Evolutionary conservation across 768 basidiomycete genomes (phyloP), one percentile per base, ranked within the genome.

Genomic region (Megacollybia marginata): DNA sequence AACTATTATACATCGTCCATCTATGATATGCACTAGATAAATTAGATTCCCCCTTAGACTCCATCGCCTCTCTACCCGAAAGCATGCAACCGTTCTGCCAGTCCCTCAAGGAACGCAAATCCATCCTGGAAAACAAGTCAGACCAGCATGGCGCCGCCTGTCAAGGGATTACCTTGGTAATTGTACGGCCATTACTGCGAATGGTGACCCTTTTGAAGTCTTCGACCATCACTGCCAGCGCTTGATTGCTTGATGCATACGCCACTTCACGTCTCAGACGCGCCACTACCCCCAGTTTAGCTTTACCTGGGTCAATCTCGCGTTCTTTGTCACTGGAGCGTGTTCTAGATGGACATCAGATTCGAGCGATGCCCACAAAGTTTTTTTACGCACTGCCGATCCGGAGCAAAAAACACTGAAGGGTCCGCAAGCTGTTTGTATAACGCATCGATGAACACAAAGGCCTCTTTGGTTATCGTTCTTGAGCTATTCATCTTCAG

Each of bases 171-270:
- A 76, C 78, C 75, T 89, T 90, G 33, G 85, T 88, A 48, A 90
- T 71, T 46, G 82, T 87, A 54, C 83, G 72, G 38, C 84, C 82
- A 34, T 71, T 80, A 57, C 80, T 82, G 60, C 74, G 74, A 62
- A 85, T 80, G 32, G 83, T 87, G 48, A 85, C 77, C 45, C 72
- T 69, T 19, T 80, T 80, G 62, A 90, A 90, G 46, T 87, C 85
- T 8, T 75, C 71, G 7, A 89, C 77, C 74, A 88, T 76, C 55
- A 57, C 60, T 31, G 81, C 86, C 36, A 90, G 73, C 42, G 70
- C 70, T 61, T 69, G 72, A 57, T 82, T 87, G 50, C 66, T 73
- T 44, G 59, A 61, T 44, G 82, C 82, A 28, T 43, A 59, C 12
- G 52, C 65, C 42, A 87, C 82, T 38, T 83, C 82, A 44, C 64